Base-by-base conservation (phyloP, 1,284 basidiomycete genomes). In the Naganishia sp. region DNA sequence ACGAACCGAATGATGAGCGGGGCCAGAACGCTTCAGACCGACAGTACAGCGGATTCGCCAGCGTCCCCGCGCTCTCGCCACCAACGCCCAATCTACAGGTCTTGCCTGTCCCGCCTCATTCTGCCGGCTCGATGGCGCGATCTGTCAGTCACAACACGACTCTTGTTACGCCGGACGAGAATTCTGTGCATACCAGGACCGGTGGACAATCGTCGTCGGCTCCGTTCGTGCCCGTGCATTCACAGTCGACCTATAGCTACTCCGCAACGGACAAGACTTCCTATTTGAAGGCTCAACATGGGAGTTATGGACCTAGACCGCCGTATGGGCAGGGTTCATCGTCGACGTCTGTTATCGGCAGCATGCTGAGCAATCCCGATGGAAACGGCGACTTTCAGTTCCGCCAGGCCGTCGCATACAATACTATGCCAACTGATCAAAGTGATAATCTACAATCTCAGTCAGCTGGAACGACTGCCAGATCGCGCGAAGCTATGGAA, bases 361-460 rank as follows among this genome's bases (percentile, higher is more conserved):
- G 31, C 50, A 31, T 25, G 50, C 31, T 28, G 11, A 18, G 6
- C 7, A 18, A 18, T 16, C 25, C 23, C 9, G 5, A 16, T n/a
- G 50, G 28, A 31, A 31, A 31, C 25, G 23, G 18, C 11, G 50
- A 33, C 25, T 16, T 3, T 13, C 53, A 50, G 23, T n/a, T 48
- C 43, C 39, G 25, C 43, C 59, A 16, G 13, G 25, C 54, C 7
- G 50, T 43, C 46, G 11, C 33, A 21, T 10, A 33, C 46, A 44
- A 25, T 39, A 10, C 11, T 44, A 33, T 49, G 13, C 16, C 33
- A 11, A 11, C 13, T 39, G 15, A 16, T 21, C 33, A 15, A 60
- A 53, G 43, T 46, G 6, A 31, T 54, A 36, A 25, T 68, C 66
- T n/a, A 64, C 46, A 46, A 63, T 64, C 10, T 70, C 70, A 15